These are phyloP conservation scores for Proliferodiscus dingleyae DNA, from an alignment of 2,329 filamentous ascomycete genomes.

Conservation along the genomic window DNA sequence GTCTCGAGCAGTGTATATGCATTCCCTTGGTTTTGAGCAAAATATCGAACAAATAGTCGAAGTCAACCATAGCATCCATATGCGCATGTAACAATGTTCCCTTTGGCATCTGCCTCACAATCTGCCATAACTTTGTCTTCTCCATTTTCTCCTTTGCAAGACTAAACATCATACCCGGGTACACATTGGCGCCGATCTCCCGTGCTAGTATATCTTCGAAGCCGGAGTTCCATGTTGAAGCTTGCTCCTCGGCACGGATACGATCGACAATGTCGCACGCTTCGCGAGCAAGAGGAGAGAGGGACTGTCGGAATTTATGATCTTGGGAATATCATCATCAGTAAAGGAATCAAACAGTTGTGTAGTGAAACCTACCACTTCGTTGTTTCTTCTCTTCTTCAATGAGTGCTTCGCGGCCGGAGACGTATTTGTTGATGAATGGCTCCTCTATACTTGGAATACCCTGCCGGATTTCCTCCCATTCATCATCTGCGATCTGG, in stretches of 20 bases:
- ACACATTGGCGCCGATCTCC: constrained; percentile 59
- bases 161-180: constrained; percentile 91
- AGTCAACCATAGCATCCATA: constrained; percentile 85
- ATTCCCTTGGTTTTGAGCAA: constrained; percentile 69
- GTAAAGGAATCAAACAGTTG: too few species aligned
- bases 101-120: constrained; percentile 83
- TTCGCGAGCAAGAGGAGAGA: constrained; percentile 73
- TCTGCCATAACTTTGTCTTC: constrained; percentile 76
- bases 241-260: constrained; percentile 73
- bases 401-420: constrained; percentile 71
- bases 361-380: constrained; percentile 54
- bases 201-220: constrained; percentile 66
- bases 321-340: constrained; percentile 47
- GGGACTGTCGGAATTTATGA: constrained; percentile 63
- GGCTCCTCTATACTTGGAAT: constrained; percentile 59
- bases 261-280: constrained; percentile 76
- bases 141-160: constrained; percentile 84
- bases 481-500: constrained; percentile 46
- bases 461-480: constrained; percentile 52
- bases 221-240: constrained; percentile 69
- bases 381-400: constrained; percentile 75
- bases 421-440: constrained; percentile 77
- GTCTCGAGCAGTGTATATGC: constrained; percentile 57
- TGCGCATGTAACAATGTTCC: constrained; percentile 83
- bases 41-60: constrained; percentile 71